These are phyloP conservation scores for Malassezia restricta DNA, from an alignment of 1,284 basidiomycete genomes.

Conservation along the genomic window DNA sequence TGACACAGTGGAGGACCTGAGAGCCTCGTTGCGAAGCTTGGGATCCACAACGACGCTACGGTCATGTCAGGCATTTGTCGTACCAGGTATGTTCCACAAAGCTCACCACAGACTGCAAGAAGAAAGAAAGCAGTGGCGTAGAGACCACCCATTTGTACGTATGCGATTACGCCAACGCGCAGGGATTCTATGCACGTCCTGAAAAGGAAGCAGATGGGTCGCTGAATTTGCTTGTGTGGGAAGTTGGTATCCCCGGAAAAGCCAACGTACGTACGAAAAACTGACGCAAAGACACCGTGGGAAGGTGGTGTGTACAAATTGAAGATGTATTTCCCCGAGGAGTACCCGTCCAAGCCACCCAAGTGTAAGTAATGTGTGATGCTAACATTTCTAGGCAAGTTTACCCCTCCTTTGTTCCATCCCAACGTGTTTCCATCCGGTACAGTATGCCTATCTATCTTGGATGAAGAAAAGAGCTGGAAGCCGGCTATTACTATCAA, in stretches of 20 bases:
- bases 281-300: constrained; percentile 69
- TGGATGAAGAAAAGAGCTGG: constrained; percentile 98
- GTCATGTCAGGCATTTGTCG: constrained; percentile 17
- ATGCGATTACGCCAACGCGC: not conserved
- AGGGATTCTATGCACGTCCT: constrained; percentile 96
- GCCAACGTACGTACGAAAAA: constrained; percentile 32
- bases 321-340: constrained; percentile 55
- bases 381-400: constrained; percentile 62
- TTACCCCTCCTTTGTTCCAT: constrained; percentile 87
- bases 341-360: constrained; percentile 83
- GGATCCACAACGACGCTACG: not conserved
- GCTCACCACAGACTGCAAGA: constrained; percentile 50
- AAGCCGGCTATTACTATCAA: constrained; percentile 98
- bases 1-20: not conserved
- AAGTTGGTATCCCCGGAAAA: constrained; percentile 58
- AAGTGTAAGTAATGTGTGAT: constrained; percentile 57
- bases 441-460: constrained; percentile 91
- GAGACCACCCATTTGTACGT: constrained; percentile 95
- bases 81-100: constrained; percentile 3
- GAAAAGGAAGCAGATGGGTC: constrained; percentile 77
- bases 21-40: not conserved
- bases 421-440: constrained; percentile 98
- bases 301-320: constrained; percentile 89
- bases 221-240: constrained; percentile 94
- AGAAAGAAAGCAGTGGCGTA: constrained; percentile 97